phyloP scores from a whole-genome alignment of 768 basidiomycete species.

The Chiua virens region DNA sequence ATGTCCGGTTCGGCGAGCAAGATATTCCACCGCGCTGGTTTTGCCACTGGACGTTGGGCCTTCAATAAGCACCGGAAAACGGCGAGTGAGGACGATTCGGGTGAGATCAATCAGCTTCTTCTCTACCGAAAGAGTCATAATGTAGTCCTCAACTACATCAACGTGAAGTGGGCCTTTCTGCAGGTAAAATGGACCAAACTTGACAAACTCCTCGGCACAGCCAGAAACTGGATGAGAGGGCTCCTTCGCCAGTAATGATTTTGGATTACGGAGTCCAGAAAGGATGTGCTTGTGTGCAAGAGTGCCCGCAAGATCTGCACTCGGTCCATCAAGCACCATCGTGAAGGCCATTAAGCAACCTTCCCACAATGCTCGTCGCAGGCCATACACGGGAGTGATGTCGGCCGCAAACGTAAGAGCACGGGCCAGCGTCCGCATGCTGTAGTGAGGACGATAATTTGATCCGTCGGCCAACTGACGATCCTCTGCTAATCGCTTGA shows the following conservation, averaged over 20 bases:
- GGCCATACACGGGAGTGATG: slow-evolving; percentile 69
- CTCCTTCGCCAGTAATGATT: slow-evolving; percentile 70
- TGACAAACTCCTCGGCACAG: slow-evolving; percentile 59
- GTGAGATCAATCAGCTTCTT: slow-evolving; percentile 93
- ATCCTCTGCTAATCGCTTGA: slow-evolving; percentile 71
- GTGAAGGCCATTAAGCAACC: slow-evolving; percentile 98
- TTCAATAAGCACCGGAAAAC: slow-evolving; percentile 95
- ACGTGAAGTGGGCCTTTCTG: slow-evolving; percentile 70
- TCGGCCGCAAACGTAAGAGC: slow-evolving; percentile 90
- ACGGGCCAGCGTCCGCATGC: slow-evolving; percentile 92
- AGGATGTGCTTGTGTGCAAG: slow-evolving; percentile 81
- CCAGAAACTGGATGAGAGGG: slow-evolving; percentile 53
- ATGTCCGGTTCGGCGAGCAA: slow-evolving; percentile 91
- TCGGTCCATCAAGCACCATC: slow-evolving; percentile 82
- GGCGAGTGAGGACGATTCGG: slow-evolving; percentile 81
- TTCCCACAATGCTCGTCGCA: slow-evolving; percentile 91
- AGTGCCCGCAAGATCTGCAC: slow-evolving; percentile 61
- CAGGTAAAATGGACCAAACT: slow-evolving; percentile 91
- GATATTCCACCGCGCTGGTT: slow-evolving; percentile 94
- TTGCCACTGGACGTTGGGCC: slow-evolving; percentile 98
- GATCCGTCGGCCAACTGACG: slow-evolving; percentile 90
- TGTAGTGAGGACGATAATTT: slow-evolving; percentile 92
- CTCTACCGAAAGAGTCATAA: slow-evolving; percentile 95
- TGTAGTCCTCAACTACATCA: slow-evolving; percentile 75
- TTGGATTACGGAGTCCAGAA: slow-evolving; percentile 73